Percentiles rank a stretch among this genome's conserved stretches.
Conservation (phyloP, 2,329 filamentous ascomycete genomes). For the Diaporthe sp. region DNA sequence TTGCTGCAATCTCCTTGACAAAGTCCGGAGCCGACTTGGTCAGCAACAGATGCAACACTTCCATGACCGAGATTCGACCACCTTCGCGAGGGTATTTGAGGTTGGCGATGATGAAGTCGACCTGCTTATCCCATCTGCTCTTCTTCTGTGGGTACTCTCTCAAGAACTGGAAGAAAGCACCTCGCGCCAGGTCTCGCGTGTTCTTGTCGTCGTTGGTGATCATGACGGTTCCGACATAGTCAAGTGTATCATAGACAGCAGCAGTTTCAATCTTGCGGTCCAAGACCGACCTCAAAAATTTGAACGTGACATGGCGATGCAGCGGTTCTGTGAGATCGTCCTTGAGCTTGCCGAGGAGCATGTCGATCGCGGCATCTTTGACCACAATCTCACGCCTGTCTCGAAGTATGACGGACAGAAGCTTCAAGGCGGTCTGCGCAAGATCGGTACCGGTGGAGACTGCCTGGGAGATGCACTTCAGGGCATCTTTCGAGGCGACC, state of each 20-base stretch:
- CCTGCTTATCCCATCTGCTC: constrained; percentile 88
- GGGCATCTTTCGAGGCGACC: constrained; percentile 88
- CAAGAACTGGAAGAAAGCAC: constrained; percentile 93
- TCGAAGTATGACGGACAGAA: constrained; percentile 86
- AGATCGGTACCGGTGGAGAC: constrained; percentile 86
- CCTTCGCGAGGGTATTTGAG: constrained; percentile 91
- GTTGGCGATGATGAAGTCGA: constrained; percentile 90
- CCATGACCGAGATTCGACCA: constrained; percentile 92
- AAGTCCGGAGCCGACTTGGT: constrained; percentile 87
- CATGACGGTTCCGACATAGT: constrained; percentile 92
- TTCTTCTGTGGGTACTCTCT: constrained; percentile 95
- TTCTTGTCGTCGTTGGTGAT: constrained; percentile 93
- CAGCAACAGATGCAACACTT: constrained; percentile 88
- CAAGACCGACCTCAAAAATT: constrained; percentile 90
- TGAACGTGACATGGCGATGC: constrained; percentile 93
- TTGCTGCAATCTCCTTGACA: constrained; percentile 84
- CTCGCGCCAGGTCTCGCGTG: constrained; percentile 88
- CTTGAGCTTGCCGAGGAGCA: constrained; percentile 84
- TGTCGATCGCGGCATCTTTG: constrained; percentile 85
- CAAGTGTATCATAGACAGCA: constrained; percentile 90
- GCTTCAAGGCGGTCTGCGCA: constrained; percentile 88
- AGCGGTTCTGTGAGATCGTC: constrained; percentile 94
- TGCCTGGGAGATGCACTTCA: constrained; percentile 83
- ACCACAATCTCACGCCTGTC: constrained; percentile 83
- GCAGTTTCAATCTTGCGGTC: constrained; percentile 88